These are phyloP conservation scores for Periglandula ipomoeae DNA, from an alignment of 2,329 filamentous ascomycete species.

Conservation along the genomic window DNA sequence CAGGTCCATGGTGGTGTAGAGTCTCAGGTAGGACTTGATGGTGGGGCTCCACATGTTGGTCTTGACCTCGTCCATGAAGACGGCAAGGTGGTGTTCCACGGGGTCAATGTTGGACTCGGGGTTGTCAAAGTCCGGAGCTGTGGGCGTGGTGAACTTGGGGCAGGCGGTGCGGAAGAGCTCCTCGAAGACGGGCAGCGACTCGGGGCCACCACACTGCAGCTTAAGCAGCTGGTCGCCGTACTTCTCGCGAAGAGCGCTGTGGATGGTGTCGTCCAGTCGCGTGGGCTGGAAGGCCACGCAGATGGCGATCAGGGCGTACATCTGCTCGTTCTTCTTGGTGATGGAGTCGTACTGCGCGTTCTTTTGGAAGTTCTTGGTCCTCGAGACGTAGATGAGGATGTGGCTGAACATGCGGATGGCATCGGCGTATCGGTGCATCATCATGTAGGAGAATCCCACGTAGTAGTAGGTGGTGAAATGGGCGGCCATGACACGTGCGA, in stretches of 20 bases:
- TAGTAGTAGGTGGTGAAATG: conserved; percentile 99
- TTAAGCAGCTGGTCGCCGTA: conserved; percentile 97
- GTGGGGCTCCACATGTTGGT: conserved; percentile 98
- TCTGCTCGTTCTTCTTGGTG: conserved; percentile 99
- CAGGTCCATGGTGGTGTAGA: conserved; percentile 99
- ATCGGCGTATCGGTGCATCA: conserved; percentile 99
- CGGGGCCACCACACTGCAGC: conserved; percentile 91
- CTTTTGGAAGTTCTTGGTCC: conserved; percentile 99
- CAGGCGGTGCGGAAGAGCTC: conserved; percentile 96
- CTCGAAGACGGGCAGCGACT: conserved; percentile 93
- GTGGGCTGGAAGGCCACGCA: conserved; percentile 98
- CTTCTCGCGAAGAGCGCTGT: conserved; percentile 96
- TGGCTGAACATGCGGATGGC: conserved; percentile 99
- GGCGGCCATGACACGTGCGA: conserved; percentile 96
- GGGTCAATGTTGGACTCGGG: conserved; percentile 93
- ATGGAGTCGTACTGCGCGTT: conserved; percentile 97
- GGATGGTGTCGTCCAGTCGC: conserved; percentile 95
- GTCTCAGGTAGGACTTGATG: conserved; percentile 95
- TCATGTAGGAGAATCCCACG: conserved; percentile 99
- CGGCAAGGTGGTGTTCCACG: conserved; percentile 88
- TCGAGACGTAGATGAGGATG: conserved; percentile 96
- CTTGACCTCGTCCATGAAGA: conserved; percentile 99
- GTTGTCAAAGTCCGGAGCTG: conserved; percentile 95
- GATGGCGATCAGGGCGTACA: conserved; percentile 98
- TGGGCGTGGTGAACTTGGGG: conserved; percentile 98